Base-by-base conservation (phyloP, 495 filamentous ascomycete species). In the Podospora conica region DNA sequence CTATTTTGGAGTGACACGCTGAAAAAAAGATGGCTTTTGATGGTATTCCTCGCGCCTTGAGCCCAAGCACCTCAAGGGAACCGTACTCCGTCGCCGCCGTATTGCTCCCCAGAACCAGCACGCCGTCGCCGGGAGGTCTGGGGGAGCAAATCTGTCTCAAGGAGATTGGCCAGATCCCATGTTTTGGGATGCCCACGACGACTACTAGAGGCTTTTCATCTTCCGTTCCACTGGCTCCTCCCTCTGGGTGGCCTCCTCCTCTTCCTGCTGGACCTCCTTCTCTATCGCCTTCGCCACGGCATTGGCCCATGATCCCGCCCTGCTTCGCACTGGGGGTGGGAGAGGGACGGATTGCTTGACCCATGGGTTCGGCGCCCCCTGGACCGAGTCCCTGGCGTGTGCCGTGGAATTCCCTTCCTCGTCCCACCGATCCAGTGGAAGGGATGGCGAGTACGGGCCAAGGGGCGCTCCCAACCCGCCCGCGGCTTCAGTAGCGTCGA, bases 391-490 rank as follows among this genome's bases (percentile, higher is more conserved):
- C 55, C 73, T 73, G 22, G 63, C 73, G 7, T 78, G n/a, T n/a
- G n/a, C 76, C 23, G 78, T 64, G 0, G 75, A 78, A n/a, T 73
- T 75, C 70, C 82, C 75, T 71, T 83, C 80, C 27, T 83, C 80
- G 22, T 79, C 80, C 80, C 80, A 83, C 58, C 75, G 77, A 7
- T 79, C 79, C 10, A 80, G 63, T 2, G 76, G 71, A 29, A 74
- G 74, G 7, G 74, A 28, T 3, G 72, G 73, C 3, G 40, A 48
- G 68, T 61, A n/a, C n/a, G n/a, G n/a, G n/a, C n/a, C n/a, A n/a
- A n/a, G n/a, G n/a, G n/a, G n/a, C n/a, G n/a, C n/a, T n/a, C n/a
- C n/a, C n/a, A n/a, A n/a, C n/a, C n/a, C n/a, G n/a, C n/a, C n/a
- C n/a, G n/a, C n/a, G n/a, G n/a, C n/a, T n/a, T n/a, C n/a, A n/a